Evolutionary conservation across 1,284 basidiomycete genomes (phyloP).

Genomic region (Abortiporus biennis): DNA sequence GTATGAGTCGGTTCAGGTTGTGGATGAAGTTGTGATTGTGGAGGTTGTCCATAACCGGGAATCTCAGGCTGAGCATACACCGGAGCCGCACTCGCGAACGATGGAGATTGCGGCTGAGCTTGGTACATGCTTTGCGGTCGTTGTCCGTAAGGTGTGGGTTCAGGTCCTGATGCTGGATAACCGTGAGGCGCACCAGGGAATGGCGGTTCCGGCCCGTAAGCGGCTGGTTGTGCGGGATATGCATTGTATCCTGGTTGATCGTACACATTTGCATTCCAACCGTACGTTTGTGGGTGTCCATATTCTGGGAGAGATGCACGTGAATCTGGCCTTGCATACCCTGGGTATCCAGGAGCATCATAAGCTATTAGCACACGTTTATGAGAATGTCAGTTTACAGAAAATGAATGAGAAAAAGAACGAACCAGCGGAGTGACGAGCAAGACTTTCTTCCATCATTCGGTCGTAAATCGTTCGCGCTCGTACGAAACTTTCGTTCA

Average conservation of each 20-base stretch:
- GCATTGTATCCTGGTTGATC: slow-evolving; percentile 42
- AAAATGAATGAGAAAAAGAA: slow-evolving; percentile 13
- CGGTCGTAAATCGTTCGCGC: slow-evolving; percentile 81
- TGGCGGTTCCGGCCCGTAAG: slow-evolving; percentile 24
- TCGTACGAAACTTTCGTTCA: slow-evolving; percentile 86
- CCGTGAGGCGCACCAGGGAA: not conserved
- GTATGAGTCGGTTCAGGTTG: slow-evolving; percentile 3
- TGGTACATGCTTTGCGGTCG: not conserved
- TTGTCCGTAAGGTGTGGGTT: not conserved
- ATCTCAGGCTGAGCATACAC: not conserved
- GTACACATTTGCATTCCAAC: slow-evolving; percentile 35
- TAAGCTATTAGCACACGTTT: no score
- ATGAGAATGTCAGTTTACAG: slow-evolving; percentile 19
- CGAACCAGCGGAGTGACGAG: slow-evolving; percentile 61
- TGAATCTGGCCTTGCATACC: slow-evolving; percentile 25
- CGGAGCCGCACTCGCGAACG: not conserved
- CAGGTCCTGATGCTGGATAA: not conserved
- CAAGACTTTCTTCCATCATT: slow-evolving; percentile 88
- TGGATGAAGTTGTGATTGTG: not conserved
- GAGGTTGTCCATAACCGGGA: not conserved
- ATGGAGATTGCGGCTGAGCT: not conserved
- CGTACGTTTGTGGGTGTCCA: slow-evolving; percentile 32
- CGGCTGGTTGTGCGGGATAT: slow-evolving; percentile 27
- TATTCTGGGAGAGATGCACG: slow-evolving; percentile 17
- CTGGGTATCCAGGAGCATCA: slow-evolving; percentile 20